A percentile compares a stretch with the other conserved stretches of the same genome.
Conservation (phyloP, 169 alveolate genomes). For the Plasmodium falciparum region DNA sequence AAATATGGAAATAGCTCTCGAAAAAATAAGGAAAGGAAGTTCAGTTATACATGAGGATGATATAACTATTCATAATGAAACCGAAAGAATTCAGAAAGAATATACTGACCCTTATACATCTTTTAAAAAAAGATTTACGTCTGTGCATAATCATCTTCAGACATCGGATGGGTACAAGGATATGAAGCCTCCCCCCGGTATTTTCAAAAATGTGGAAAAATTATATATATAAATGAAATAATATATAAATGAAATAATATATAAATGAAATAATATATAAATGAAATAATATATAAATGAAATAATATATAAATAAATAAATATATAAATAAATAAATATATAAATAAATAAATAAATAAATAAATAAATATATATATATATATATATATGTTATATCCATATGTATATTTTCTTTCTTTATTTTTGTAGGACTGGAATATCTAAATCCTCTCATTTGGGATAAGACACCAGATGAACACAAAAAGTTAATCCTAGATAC, state of each 20-base stretch:
- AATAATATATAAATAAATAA: not conserved
- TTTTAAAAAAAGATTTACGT: constrained; percentile 42
- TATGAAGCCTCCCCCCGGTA: constrained; percentile 66
- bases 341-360: not conserved
- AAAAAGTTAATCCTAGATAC: constrained; percentile 68
- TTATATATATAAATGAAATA: too few species aligned
- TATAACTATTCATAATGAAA: constrained; percentile 33
- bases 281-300: not conserved
- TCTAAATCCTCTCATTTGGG: constrained; percentile 67
- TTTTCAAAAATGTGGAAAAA: not conserved
- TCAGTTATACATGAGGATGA: constrained; percentile 27
- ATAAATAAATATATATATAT: not conserved
- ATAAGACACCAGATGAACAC: constrained; percentile 77
- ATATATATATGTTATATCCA: not conserved
- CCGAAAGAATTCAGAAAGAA: constrained; percentile 37
- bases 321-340: not conserved
- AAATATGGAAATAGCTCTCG: constrained; percentile 80
- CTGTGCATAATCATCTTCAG: constrained; percentile 13
- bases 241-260: not conserved
- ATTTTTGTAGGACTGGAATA: constrained; percentile 73
- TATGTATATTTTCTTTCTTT: not conserved
- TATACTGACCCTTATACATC: constrained; percentile 47
- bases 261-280: not conserved
- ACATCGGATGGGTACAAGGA: constrained; percentile 47
- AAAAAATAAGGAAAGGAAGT: constrained; percentile 76